A percentile compares a stretch with the other conserved stretches of the same genome.
Evolutionary conservation across 257 asterid species (phyloP).

Genomic region (Plantago ovata): DNA sequence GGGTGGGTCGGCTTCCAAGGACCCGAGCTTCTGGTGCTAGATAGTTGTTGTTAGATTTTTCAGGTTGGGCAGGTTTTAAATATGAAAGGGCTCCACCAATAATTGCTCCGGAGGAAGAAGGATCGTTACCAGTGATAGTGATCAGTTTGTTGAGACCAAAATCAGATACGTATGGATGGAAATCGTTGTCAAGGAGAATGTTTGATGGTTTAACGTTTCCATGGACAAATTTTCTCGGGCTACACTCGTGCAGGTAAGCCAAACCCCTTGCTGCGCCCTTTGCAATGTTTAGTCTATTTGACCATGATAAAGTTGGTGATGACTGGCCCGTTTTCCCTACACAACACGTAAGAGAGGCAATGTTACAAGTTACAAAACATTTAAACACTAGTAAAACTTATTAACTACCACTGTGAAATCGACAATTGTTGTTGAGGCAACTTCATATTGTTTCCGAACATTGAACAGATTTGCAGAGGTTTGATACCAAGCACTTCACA

Average conservation of each 20-base stretch:
- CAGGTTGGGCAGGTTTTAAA: conserved; percentile 51
- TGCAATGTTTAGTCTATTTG: conserved; percentile 56
- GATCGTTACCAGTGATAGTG: conserved; percentile 84
- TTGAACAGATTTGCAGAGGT: too few species aligned
- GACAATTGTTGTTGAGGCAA: too few species aligned
- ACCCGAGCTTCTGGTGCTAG: conserved; percentile 79
- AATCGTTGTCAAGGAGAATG: conserved; percentile 81
- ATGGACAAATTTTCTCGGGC: conserved; percentile 88
- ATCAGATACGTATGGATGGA: conserved; percentile 66
- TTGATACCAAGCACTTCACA: too few species aligned
- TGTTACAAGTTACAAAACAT: too few species aligned
- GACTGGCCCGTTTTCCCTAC: conserved; percentile 70
- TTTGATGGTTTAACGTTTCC: conserved; percentile 84
- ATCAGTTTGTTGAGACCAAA: conserved; percentile 88
- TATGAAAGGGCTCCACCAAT: conserved; percentile 87
- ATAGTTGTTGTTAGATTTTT: conserved; percentile 55
- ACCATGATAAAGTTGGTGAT: conserved; percentile 63
- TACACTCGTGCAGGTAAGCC: conserved; percentile 93
- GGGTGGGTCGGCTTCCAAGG: conserved; percentile 62
- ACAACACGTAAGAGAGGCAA: not conserved
- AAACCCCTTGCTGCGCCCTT: conserved; percentile 79
- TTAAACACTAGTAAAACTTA: too few species aligned
- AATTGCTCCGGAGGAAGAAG: conserved; percentile 81
- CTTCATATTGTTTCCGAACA: too few species aligned
- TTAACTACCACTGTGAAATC: too few species aligned